Base-by-base conservation (phyloP, 306 rosid species). In the Dryas octopetala region DNA sequence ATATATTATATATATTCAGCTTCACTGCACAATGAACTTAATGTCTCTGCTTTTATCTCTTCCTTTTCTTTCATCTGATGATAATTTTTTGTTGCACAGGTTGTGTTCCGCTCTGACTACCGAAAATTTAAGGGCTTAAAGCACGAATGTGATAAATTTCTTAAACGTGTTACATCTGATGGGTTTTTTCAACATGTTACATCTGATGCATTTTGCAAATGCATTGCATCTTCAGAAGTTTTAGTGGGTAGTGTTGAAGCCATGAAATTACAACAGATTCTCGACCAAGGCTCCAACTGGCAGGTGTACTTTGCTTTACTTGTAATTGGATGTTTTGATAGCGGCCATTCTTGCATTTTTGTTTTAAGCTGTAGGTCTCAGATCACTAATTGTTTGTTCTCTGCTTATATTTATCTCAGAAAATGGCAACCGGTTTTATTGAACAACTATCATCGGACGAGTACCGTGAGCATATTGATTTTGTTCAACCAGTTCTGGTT, bases 401-500 rank as follows among this genome's bases (percentile, higher is more conserved):
- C 17, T 5, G 11, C 7, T 28, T 68, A 70, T 77, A 9, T 78
- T 62, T 71, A 16, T 79, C 74, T 46, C 88, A 93, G 97, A 80
- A 81, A 76, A 90, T 87, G 47, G 93, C 97, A 61, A 70, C 84
- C 26, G 65, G 85, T 68, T 95, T 95, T 78, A 89, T 91, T 81
- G 86, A 89, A 62, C 87, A 81, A 44, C 76, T 57, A 43, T 77
- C 88, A 79, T 85, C 82, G 72, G 82, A 73, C 67, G 87, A 87
- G 70, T 90, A 89, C 62, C 13, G 38, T 28, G 76, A 83, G 50
- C 90, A 85, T 71, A 74, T 75, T 19, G 97, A 95, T 83, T 77
- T 91, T 78, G 82, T 90, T 82, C 98, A 90, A 79, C 97, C 98
- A 19, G 85, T 95, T 76, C 96, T 90, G 84, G 91, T 95, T 79